Base-by-base conservation (phyloP, 208 protist genomes). In the Balamuthia mandrillaris region DNA sequence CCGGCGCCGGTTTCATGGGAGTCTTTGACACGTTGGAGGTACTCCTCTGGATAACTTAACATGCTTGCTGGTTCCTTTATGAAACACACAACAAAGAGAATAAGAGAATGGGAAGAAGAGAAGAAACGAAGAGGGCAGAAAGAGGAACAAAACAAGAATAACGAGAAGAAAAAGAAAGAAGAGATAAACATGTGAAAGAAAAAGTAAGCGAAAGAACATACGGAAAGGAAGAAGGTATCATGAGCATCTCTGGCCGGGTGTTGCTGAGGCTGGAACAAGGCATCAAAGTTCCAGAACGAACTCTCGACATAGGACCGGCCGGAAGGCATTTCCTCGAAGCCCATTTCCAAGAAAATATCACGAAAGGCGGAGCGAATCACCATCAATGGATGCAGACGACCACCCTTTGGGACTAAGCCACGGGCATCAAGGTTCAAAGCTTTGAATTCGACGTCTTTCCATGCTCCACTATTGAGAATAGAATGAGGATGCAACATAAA, bases 201-300 rank as follows among this genome's bases (percentile, higher is more conserved):
- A n/a, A n/a, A n/a, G n/a, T n/a, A n/a, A n/a, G n/a, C n/a, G n/a
- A n/a, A n/a, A n/a, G n/a, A n/a, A n/a, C n/a, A n/a, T n/a, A n/a
- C 95, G 16, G 94, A 94, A 2, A 99, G 86, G 91, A 99, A 99
- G 94, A 99, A 99, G 6, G 99, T 99, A 91, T 99, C 99, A 77
- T 99, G 99, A 44, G 95, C 88, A 86, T 99, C 99, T 65, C 99
- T 93, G 7, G 98, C 98, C 14, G 99, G 99, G 93, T 99, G 99
- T 89, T 99, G 95, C 94, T 99, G 98, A 37, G 98, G 97, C 91
- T 99, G 98, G 89, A 99, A 99, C 54, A 99, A 95, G 7, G 98
- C 92, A 91, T 99, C 99, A 89, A 99, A 99, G 95, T 99, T 99
- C 98, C 99, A 99, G 93, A 99, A 99, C 27, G 96, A 99, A 51